Percentiles rank a stretch among this genome's conserved stretches.
Evolutionary conservation across 176 grass and related monocot species (phyloP).

Genomic region (Canna indica): DNA sequence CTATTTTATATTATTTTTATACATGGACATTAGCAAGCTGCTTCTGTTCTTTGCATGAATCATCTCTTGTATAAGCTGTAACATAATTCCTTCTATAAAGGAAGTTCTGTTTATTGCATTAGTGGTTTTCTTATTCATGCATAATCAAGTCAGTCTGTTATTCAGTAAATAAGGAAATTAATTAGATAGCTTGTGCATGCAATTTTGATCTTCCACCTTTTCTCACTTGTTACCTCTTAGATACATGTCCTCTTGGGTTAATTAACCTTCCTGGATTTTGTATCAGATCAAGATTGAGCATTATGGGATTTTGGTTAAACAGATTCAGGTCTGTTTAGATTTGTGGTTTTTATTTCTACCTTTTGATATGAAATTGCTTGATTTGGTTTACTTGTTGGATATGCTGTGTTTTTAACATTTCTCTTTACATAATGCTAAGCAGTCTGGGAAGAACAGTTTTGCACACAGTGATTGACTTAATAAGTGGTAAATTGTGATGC

Average conservation of each 20-base stretch:
- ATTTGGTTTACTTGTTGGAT: not conserved
- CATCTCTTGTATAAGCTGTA: too few relatives aligned
- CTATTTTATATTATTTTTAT: too few relatives aligned
- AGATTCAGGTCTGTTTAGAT: too few relatives aligned
- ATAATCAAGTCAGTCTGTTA: too few relatives aligned
- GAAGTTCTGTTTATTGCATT: too few relatives aligned
- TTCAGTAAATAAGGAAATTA: not conserved
- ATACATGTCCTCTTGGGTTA: not conserved
- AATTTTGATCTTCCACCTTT: not conserved
- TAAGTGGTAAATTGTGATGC: constrained; percentile 10
- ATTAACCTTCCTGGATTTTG: not conserved
- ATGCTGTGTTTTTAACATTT: not conserved
- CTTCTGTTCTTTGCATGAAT: too few relatives aligned
- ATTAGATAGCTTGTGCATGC: not conserved
- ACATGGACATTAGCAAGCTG: too few relatives aligned
- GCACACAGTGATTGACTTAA: constrained; percentile 4
- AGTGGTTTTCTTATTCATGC: too few relatives aligned
- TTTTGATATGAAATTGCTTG: not conserved
- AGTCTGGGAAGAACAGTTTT: too few relatives aligned
- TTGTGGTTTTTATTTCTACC: not conserved
- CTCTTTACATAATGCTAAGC: not conserved
- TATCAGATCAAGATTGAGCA: not conserved
- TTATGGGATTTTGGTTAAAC: not conserved
- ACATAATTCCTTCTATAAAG: too few relatives aligned
- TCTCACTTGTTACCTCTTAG: not conserved